A percentile compares a stretch with the other conserved stretches of the same genome.
These are phyloP conservation scores for Coriolopsis trogii DNA, from an alignment of 1,284 basidiomycete genomes.

Conservation along the genomic window DNA sequence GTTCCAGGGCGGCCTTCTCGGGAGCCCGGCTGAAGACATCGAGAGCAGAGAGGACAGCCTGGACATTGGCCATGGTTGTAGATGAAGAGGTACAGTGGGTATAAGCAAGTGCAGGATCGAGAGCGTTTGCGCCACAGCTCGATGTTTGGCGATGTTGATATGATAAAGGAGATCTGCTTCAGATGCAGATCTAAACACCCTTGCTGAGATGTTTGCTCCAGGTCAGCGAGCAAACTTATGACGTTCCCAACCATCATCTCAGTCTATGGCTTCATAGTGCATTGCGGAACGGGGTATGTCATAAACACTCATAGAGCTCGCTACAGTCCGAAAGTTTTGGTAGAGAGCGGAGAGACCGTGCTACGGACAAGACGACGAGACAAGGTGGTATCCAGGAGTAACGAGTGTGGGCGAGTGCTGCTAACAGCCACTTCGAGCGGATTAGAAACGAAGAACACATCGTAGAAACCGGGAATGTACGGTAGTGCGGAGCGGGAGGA, in stretches of 20 bases:
- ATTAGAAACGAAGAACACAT: constrained; percentile 37
- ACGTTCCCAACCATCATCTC: too few species aligned
- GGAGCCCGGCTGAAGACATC: constrained; percentile 79
- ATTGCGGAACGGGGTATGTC: constrained; percentile 41
- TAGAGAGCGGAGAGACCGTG: constrained; percentile 29
- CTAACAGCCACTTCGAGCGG: constrained; percentile 28
- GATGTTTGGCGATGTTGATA: constrained; percentile 25
- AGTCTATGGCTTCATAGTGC: constrained; percentile 5
- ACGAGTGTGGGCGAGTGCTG: constrained; percentile 55
- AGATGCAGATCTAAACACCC: too few species aligned
- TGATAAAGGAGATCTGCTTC: constrained; percentile 16
- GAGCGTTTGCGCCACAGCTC: constrained; percentile 15
- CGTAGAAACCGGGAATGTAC: constrained; percentile 48
- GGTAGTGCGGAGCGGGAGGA: constrained; percentile 36
- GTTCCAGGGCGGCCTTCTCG: constrained; percentile 81
- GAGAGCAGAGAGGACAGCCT: constrained; percentile 71
- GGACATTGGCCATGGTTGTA: constrained; percentile 62
- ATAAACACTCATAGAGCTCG: constrained; percentile 33
- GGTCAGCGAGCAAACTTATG: neutral
- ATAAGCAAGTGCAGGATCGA: constrained; percentile 1
- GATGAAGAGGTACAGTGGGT: neutral
- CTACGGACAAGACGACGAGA: constrained; percentile 52
- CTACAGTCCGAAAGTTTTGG: constrained; percentile 40
- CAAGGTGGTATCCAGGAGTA: constrained; percentile 61
- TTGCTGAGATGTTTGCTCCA: constrained; percentile 7